Percentiles rank a stretch among this genome's conserved stretches.
Evolutionary conservation across 1,139 yeast species (phyloP).

Genomic region (Groenewaldozyma sp.): DNA sequence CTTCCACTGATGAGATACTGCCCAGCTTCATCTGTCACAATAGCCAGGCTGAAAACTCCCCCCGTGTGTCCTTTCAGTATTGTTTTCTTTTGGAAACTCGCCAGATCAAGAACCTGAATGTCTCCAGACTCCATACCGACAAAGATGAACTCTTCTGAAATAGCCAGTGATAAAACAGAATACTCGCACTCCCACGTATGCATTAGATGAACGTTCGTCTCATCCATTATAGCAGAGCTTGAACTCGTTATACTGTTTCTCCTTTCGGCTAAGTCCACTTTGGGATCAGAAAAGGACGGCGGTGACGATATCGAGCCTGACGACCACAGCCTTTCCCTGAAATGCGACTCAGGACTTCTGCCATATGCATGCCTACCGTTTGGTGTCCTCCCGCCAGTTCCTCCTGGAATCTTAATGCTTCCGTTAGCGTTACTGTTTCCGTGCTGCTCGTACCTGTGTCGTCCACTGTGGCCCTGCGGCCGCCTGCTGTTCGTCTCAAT

Average conservation of each 20-base stretch:
- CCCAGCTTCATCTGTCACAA: constrained; percentile 39
- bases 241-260: too few relatives aligned
- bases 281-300: neutral
- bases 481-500: neutral
- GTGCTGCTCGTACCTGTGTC: neutral
- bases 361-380: too few relatives aligned
- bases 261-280: neutral
- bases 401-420: neutral
- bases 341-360: too few relatives aligned
- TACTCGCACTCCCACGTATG: constrained; percentile 73
- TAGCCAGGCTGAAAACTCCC: constrained; percentile 60
- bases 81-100: constrained; percentile 47
- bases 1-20: constrained; percentile 72
- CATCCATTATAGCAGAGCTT: neutral
- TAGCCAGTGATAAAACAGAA: constrained; percentile 70
- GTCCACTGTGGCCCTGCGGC: too few relatives aligned
- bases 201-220: constrained; percentile 32
- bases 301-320: neutral
- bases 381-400: too few relatives aligned
- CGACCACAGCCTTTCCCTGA: too few relatives aligned
- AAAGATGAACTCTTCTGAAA: constrained; percentile 53
- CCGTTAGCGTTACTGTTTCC: neutral
- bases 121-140: constrained; percentile 95
- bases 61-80: constrained; percentile 51
- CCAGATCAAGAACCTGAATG: constrained; percentile 60